Evolutionary conservation across 805 yeast species (phyloP).

Genomic region (Hanseniaspora hatyaiensis): DNA sequence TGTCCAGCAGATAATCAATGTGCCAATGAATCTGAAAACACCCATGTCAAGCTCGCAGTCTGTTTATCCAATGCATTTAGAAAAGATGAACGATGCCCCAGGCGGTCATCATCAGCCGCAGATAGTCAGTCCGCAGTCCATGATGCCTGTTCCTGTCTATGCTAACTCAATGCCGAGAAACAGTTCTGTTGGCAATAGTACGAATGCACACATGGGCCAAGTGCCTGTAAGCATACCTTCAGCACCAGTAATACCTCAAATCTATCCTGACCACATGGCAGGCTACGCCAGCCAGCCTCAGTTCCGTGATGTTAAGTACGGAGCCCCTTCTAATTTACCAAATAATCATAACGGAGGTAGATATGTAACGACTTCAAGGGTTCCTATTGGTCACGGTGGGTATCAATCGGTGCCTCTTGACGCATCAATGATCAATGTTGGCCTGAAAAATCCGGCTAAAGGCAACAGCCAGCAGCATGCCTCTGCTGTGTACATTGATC

Average conservation of each 20-base stretch:
- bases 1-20: neutral
- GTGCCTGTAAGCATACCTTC: neutral
- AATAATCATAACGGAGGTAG: neutral
- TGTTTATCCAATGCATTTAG: conserved; percentile 1
- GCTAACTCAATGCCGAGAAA: no score
- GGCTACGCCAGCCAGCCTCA: neutral
- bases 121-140: no score
- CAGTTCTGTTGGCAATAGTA: no score
- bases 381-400: no score
- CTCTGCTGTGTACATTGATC: neutral
- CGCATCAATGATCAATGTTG: no score
- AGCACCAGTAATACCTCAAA: neutral
- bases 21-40: neutral
- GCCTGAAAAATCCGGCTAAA: no score
- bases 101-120: no score
- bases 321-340: neutral
- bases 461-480: neutral
- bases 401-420: neutral
- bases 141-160: no score
- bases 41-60: neutral
- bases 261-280: neutral
- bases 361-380: no score
- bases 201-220: no score
- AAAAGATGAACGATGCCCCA: neutral
- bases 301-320: conserved; percentile 3